Evolutionary conservation across 169 alveolate species (phyloP), one percentile per base, ranked within the genome.

Genomic region (Cryptosporidium ubiquitum): DNA sequence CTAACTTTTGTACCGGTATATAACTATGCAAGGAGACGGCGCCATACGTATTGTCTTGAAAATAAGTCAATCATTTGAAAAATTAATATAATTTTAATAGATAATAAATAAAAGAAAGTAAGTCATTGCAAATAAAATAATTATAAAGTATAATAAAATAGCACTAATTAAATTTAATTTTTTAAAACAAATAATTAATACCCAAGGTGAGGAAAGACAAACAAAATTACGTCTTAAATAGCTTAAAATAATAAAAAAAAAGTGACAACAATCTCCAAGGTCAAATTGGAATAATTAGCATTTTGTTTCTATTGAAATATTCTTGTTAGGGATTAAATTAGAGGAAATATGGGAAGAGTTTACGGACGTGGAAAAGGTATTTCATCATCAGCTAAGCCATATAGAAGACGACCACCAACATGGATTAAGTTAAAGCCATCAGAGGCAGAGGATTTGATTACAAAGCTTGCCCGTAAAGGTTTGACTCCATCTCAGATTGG

Each of bases 381-480:
- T 40, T 79, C 85, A 52, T 73, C 97, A 92, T 94, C 98, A 85
- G 97, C 99, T 66, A 94, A 97, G 84, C 99, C 99, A 69, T 98
- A 95, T 94, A 95, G 98, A 91, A 96, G 99, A 71, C 95, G 94
- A 85, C 97, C 99, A 35, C 99, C 99, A 35, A 95, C 97, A 89
- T 98, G 99, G 99, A 95, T 97, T 84, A 96, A 96, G 95, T 94
- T 97, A 89, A 96, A 97, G 84, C 96, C 99, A 12, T 93, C 93
- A 69, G 99, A 97, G 74, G 96, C 97, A 75, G 96, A 93, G 86
- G 99, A 98, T 60, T 96, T 95, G 84, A 97, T 97, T 70, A 96
- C 94, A 84, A 97, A 96, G 92, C 95, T 98, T 68, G 99, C 99
- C 84, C 97, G 97, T 96, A 98, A 98, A 94, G 99, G 99, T 66